These are phyloP conservation scores for Penicillium cataractarum DNA, from an alignment of 495 filamentous ascomycete species.

Conservation along the genomic window DNA sequence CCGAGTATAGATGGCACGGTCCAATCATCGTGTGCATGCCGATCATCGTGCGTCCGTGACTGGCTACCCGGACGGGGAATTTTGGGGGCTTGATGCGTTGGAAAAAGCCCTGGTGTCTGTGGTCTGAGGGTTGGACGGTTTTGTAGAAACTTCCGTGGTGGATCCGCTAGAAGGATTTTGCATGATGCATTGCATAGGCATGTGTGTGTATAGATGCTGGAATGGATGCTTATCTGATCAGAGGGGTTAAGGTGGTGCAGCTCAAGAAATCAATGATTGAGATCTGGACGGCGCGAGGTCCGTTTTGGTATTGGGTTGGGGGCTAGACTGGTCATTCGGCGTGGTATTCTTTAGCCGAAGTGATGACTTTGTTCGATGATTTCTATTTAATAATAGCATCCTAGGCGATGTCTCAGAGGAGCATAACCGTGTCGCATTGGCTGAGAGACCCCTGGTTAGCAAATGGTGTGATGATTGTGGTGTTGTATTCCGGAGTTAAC, in stretches of 20 bases:
- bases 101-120: not conserved
- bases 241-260: too few relatives aligned
- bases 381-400: too few relatives aligned
- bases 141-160: not conserved
- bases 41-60: slow-evolving; percentile 5
- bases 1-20: not conserved
- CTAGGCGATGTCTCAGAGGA: not conserved
- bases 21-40: not conserved
- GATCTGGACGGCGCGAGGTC: not conserved
- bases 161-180: not conserved
- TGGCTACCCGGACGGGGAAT: not conserved
- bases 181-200: not conserved
- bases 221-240: not conserved
- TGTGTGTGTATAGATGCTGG: not conserved
- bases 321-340: not conserved
- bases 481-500: not conserved
- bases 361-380: not conserved
- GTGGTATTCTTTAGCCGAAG: not conserved
- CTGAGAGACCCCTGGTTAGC: not conserved
- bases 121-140: not conserved
- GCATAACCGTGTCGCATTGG: not conserved
- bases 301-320: not conserved
- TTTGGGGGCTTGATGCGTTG: too few relatives aligned
- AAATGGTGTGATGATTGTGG: not conserved
- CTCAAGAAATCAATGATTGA: not conserved